These are phyloP conservation scores for Aplosporella prunicola DNA, from an alignment of 2,329 filamentous ascomycete species.

Conservation along the genomic window DNA sequence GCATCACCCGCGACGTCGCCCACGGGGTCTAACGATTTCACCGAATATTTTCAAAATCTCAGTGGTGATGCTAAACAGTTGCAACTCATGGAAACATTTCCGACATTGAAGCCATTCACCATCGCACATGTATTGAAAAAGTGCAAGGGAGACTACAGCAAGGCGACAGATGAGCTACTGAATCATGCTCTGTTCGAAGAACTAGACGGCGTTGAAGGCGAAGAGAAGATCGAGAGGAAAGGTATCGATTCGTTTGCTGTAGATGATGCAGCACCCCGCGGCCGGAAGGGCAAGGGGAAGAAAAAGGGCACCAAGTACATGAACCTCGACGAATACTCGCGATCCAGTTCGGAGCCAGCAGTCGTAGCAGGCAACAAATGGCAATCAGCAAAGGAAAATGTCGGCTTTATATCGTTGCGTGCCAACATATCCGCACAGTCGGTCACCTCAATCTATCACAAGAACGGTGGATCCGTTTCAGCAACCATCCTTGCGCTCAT, in stretches of 20 bases:
- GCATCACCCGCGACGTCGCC: constrained; percentile 7
- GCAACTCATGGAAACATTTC: constrained; percentile 62
- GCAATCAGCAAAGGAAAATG: constrained; percentile 46
- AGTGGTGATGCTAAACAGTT: constrained; percentile 47
- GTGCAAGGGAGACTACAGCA: constrained; percentile 55
- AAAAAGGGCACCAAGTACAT: constrained; percentile 27
- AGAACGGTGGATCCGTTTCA: constrained; percentile 45
- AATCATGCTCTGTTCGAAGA: constrained; percentile 71
- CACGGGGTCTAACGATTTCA: not conserved
- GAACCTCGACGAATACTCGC: constrained; percentile 20
- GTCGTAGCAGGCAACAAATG: constrained; percentile 43
- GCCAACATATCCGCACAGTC: constrained; percentile 37
- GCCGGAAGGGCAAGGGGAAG: constrained; percentile 37
- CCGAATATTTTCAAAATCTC: constrained; percentile 25
- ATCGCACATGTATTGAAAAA: constrained; percentile 60
- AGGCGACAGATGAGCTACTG: constrained; percentile 69
- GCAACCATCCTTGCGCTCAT: constrained; percentile 48
- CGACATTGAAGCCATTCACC: constrained; percentile 55
- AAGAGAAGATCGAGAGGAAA: constrained; percentile 43
- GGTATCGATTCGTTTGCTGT: constrained; percentile 76
- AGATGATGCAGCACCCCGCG: constrained; percentile 37
- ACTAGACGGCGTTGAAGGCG: constrained; percentile 41
- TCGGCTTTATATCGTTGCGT: constrained; percentile 51
- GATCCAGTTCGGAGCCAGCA: constrained; percentile 14
- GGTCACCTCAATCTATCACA: constrained; percentile 50